Conservation (phyloP, 257 asterid genomes). For the Nicotiana paniculata region DNA sequence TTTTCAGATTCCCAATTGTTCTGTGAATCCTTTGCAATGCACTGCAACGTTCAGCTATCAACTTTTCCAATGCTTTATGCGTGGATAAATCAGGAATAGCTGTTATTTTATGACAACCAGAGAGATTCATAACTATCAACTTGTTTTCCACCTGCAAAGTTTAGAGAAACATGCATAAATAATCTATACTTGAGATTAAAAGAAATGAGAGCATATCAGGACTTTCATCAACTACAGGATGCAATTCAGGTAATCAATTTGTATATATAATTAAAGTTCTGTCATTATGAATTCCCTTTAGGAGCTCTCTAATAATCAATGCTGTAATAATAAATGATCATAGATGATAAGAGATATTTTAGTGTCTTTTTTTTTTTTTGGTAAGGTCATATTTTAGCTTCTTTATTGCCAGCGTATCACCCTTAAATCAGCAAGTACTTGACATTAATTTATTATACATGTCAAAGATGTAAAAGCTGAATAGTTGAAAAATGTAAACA, state of each 20-base stretch:
- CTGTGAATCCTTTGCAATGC: constrained; percentile 20
- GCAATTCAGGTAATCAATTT: not conserved
- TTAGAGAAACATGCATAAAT: not conserved
- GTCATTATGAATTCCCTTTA: not conserved
- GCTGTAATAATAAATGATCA: not conserved
- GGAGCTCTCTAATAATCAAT: not conserved
- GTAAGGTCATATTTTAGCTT: not conserved
- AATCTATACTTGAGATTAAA: not conserved
- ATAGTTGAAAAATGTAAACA: not conserved
- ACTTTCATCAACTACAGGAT: constrained; percentile 1
- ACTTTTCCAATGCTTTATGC: constrained; percentile 16
- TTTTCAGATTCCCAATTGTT: constrained; percentile 19
- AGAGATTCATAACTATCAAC: constrained; percentile 23
- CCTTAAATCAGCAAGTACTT: not conserved
- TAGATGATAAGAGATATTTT: not conserved
- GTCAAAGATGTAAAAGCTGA: not conserved
- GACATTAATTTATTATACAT: not conserved
- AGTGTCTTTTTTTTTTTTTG: not conserved
- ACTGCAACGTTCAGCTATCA: constrained; percentile 19
- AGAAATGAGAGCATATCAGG: not conserved
- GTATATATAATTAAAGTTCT: not conserved
- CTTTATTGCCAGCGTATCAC: not conserved
- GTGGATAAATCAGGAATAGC: constrained; percentile 26
- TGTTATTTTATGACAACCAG: constrained; percentile 16
- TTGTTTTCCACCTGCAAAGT: constrained; percentile 20